These are phyloP conservation scores for Paramecium tetraurelia DNA, from an alignment of 73 alveolate genomes.

Conservation along the genomic window DNA sequence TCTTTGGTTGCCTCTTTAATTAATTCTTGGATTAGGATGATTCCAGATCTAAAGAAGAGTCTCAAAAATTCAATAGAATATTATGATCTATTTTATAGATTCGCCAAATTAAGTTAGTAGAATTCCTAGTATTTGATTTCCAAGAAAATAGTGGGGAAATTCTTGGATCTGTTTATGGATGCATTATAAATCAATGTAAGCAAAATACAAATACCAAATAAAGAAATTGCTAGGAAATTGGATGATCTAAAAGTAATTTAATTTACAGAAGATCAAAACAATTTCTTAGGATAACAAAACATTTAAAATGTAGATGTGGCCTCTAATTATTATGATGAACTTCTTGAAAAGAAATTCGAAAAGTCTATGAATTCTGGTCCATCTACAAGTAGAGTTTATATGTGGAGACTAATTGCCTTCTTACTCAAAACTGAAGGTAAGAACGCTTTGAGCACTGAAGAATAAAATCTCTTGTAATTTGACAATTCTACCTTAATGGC, in stretches of 20 bases:
- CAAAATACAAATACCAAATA: background rate
- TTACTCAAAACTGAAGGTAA: background rate
- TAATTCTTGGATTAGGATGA: background rate
- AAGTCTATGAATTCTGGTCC: conserved; percentile 23
- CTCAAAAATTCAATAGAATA: conserved; percentile 20
- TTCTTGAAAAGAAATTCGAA: conserved; percentile 31
- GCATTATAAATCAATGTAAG: background rate
- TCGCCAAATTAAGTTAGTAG: background rate
- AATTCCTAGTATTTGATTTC: conserved; percentile 2
- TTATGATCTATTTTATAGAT: conserved; percentile 12
- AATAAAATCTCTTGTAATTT: background rate
- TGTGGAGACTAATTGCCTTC: conserved; percentile 30
- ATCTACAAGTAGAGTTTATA: background rate
- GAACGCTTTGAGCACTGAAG: background rate
- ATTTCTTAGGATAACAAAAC: background rate
- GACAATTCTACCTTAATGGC: background rate
- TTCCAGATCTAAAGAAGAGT: conserved; percentile 33
- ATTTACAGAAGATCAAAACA: background rate
- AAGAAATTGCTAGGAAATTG: background rate
- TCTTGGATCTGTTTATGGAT: background rate
- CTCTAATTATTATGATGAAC: conserved; percentile 34
- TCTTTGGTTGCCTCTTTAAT: background rate
- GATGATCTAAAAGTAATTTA: background rate
- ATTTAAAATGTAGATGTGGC: background rate
- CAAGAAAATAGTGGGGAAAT: conserved; percentile 1